phyloP scores from a whole-genome alignment of 805 yeast genomes.

The Myxozyma neotropica region DNA sequence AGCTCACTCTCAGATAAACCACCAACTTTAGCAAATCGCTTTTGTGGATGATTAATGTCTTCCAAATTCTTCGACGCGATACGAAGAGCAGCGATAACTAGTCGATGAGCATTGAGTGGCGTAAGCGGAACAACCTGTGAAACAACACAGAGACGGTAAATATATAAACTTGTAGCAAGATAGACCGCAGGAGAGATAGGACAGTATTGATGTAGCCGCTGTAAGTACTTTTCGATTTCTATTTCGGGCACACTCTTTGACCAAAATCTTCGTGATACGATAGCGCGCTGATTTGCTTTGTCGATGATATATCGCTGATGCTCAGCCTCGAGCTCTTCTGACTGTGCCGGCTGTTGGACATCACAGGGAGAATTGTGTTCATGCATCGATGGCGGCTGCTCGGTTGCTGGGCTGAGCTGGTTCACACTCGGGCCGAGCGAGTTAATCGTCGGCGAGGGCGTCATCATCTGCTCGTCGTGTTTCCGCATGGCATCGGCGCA shows the following conservation, averaged over 20 bases:
- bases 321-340: neutral
- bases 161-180: constrained; percentile 43
- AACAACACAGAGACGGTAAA: constrained; percentile 43
- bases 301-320: constrained; percentile 7
- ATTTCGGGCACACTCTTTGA: constrained; percentile 41
- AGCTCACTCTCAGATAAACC: constrained; percentile 52
- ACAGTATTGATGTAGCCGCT: constrained; percentile 46
- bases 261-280: constrained; percentile 41
- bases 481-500: constrained; percentile 1
- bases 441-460: constrained; percentile 13
- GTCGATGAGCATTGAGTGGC: constrained; percentile 47
- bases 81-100: constrained; percentile 50
- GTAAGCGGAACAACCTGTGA: constrained; percentile 42
- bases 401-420: constrained; percentile 17
- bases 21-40: constrained; percentile 52
- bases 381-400: constrained; percentile 9
- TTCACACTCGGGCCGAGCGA: constrained; percentile 6
- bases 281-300: constrained; percentile 23
- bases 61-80: constrained; percentile 53
- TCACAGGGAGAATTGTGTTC: neutral
- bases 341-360: neutral
- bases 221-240: constrained; percentile 41
- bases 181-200: constrained; percentile 46
- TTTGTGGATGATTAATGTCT: constrained; percentile 51
- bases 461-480: neutral